A percentile compares a stretch with the other conserved stretches of the same genome.
Evolutionary conservation across 2,329 filamentous ascomycete species (phyloP).

Genomic region (Talaromyces amestolkiae): DNA sequence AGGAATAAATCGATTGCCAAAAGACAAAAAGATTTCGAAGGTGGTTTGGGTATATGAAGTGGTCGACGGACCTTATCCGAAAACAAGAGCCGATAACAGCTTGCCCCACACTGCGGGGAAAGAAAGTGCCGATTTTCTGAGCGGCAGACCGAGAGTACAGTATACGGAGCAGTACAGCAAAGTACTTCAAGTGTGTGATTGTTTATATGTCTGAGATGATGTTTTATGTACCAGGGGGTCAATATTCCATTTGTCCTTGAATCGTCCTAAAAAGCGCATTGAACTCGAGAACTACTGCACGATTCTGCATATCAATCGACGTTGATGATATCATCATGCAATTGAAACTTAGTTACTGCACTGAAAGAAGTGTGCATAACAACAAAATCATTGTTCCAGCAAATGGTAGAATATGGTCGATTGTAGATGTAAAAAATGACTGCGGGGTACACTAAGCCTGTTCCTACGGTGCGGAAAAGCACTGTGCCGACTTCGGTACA

Average conservation of each 20-base stretch:
- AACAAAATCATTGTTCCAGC: background rate
- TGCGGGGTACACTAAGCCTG: background rate
- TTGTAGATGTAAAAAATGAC: background rate
- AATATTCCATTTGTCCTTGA: too few relatives aligned
- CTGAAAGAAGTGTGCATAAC: background rate
- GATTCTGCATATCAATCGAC: background rate
- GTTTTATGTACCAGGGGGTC: background rate
- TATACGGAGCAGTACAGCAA: background rate
- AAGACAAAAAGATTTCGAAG: background rate
- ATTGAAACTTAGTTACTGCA: background rate
- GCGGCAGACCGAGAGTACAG: background rate
- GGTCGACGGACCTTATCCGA: slow-evolving; percentile 10
- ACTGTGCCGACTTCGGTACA: slow-evolving; percentile 9
- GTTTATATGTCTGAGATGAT: background rate
- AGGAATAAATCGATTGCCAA: background rate
- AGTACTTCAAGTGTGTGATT: background rate
- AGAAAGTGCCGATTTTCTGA: slow-evolving; percentile 2
- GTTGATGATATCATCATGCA: background rate
- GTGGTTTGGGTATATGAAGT: background rate
- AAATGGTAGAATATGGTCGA: background rate
- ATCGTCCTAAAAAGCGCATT: too few relatives aligned
- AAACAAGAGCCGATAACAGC: slow-evolving; percentile 17
- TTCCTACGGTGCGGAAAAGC: slow-evolving; percentile 1
- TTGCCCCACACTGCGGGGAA: slow-evolving; percentile 15
- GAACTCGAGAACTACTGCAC: too few relatives aligned